A percentile compares a stretch with the other conserved stretches of the same genome.
These are phyloP conservation scores for Neurospora sp. DNA, from an alignment of 495 filamentous ascomycete species.

Conservation along the genomic window DNA sequence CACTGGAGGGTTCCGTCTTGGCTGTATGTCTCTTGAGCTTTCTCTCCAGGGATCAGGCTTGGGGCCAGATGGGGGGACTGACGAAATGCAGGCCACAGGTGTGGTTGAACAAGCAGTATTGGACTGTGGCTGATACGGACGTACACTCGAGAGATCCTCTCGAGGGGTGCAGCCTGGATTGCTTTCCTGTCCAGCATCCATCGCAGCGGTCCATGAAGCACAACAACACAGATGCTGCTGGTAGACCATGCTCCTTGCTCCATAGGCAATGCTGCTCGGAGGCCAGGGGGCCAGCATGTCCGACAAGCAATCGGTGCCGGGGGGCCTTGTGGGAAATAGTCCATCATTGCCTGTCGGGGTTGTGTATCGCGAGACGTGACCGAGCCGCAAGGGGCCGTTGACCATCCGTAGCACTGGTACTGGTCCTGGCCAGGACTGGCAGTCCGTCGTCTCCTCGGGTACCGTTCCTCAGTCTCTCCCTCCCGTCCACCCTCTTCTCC, in stretches of 20 bases:
- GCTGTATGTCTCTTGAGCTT: constrained; percentile 9
- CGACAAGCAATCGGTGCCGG: neutral
- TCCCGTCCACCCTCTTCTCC: neutral
- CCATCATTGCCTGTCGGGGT: neutral
- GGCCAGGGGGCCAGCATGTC: neutral
- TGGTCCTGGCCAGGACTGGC: neutral
- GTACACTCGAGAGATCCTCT: constrained; percentile 8
- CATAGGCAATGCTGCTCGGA: neutral
- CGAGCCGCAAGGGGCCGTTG: neutral
- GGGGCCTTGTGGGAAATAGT: neutral
- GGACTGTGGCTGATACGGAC: constrained; percentile 20
- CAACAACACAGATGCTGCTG: neutral
- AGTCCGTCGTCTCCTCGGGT: neutral
- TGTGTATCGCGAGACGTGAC: neutral
- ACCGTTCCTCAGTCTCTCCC: neutral
- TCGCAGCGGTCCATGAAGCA: neutral
- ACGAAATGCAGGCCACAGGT: constrained; percentile 1
- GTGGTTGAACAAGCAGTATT: constrained; percentile 24
- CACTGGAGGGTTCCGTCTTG: constrained; percentile 7
- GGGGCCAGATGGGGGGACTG: neutral
- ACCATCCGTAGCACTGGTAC: neutral
- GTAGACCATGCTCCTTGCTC: neutral
- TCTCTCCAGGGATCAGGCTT: constrained; percentile 18
- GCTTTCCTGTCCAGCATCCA: neutral
- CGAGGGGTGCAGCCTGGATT: constrained; percentile 1